Evolutionary conservation across 371 early-diverging fungal genomes (phyloP), one percentile per base, ranked within the genome.

Genomic region (Syncephalis plumigaleata): DNA sequence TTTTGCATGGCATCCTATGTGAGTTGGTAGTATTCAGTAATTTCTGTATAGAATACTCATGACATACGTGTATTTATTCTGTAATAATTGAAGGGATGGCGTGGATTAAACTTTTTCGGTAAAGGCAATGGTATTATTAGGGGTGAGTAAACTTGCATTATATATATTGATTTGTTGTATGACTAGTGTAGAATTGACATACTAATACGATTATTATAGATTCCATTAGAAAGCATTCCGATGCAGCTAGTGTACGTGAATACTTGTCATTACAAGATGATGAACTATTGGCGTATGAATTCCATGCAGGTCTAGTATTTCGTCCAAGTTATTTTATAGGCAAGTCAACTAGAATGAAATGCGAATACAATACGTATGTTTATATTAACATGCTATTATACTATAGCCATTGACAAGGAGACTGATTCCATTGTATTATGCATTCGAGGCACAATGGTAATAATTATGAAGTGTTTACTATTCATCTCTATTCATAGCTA

Each of bases 381-480:
- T n/a, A n/a, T n/a, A n/a, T n/a, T n/a, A n/a, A n/a, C n/a, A n/a
- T n/a, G n/a, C n/a, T n/a, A n/a, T n/a, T n/a, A n/a, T n/a, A n/a
- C n/a, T 31, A 31, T 89, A n/a, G 73, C 76, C 0, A 61, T 69
- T 26, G 90, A 89, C 55, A 58, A 75, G 2, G 64, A 65, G 9
- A 67, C 77, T 23, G 67, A 81, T 50, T 69, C 84, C 0, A 68
- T 89, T 21, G 80, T 87, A 1, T 57, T 89, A 15, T 68, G 70
- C 3, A 84, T 89, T 31, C 69, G 90, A 24, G 90, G 90, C 15
- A 86, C 86, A 0, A 79, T 86, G 87, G 78, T 77, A 67, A n/a
- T n/a, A n/a, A 60, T 37, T 26, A 31, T 21, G n/a, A 9, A 26
- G n/a, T n/a, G n/a, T n/a, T n/a, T n/a, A n/a, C n/a, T n/a, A n/a